Conservation (phyloP, 441 rosid species). For the Pelargonium australe region DNA sequence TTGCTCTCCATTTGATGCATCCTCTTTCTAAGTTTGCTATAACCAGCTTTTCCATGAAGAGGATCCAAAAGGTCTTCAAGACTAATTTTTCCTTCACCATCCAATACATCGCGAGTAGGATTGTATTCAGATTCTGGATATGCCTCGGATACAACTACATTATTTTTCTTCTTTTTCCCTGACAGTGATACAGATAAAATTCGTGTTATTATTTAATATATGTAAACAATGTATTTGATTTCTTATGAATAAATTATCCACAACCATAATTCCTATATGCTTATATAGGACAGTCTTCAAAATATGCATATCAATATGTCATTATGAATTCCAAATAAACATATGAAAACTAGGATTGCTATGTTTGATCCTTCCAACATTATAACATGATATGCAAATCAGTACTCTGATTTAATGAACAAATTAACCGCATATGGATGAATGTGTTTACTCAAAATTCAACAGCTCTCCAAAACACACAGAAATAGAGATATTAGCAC, state of each 20-base stretch:
- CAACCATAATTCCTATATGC: not conserved
- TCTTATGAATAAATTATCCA: not conserved
- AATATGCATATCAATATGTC: too few relatives aligned
- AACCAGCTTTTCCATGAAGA: slow-evolving; percentile 56
- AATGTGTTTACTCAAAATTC: too few relatives aligned
- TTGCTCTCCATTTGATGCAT: slow-evolving; percentile 42
- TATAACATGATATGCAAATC: too few relatives aligned
- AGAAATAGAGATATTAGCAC: too few relatives aligned
- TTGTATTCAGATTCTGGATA: slow-evolving; percentile 88
- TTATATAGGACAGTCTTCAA: not conserved
- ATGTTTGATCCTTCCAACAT: too few relatives aligned
- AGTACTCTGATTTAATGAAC: too few relatives aligned
- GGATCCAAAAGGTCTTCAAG: slow-evolving; percentile 62
- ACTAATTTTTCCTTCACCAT: slow-evolving; percentile 52
- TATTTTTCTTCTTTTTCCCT: slow-evolving; percentile 57
- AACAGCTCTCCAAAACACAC: too few relatives aligned
- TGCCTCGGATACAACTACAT: slow-evolving; percentile 51
- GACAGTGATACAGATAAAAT: slow-evolving; percentile 16
- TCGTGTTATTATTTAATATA: not conserved
- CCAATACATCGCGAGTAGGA: slow-evolving; percentile 71
- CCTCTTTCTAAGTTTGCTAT: slow-evolving; percentile 48
- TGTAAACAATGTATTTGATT: slow-evolving; percentile 5
- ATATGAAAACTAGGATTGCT: too few relatives aligned
- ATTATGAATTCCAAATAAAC: too few relatives aligned
- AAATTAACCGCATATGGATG: too few relatives aligned